Conservation (phyloP, 805 yeast species). For the Kodamaea leandrae region DNA sequence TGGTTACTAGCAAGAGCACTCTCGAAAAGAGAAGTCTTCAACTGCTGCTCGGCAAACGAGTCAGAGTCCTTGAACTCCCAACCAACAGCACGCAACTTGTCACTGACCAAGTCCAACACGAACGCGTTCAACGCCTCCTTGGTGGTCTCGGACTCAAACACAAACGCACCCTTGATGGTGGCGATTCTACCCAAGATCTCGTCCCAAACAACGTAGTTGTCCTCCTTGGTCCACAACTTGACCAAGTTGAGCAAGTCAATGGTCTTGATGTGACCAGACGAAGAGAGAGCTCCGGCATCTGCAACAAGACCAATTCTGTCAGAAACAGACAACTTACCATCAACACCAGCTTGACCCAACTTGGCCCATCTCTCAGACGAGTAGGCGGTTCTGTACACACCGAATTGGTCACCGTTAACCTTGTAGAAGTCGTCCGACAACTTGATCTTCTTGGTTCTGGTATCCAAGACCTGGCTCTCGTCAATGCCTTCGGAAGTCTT, state of each 20-base stretch:
- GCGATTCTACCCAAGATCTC: slow-evolving; percentile 51
- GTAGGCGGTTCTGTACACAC: slow-evolving; percentile 74
- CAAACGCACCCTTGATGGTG: slow-evolving; percentile 51
- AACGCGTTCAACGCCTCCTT: slow-evolving; percentile 51
- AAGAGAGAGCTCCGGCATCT: slow-evolving; percentile 71
- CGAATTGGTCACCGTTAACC: slow-evolving; percentile 70
- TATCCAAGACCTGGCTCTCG: slow-evolving; percentile 53
- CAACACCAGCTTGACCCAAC: slow-evolving; percentile 62
- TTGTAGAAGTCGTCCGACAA: slow-evolving; percentile 57
- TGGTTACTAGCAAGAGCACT: slow-evolving; percentile 57
- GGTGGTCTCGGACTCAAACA: slow-evolving; percentile 49
- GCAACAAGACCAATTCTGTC: slow-evolving; percentile 79
- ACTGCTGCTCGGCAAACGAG: slow-evolving; percentile 59
- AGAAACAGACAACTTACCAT: slow-evolving; percentile 63
- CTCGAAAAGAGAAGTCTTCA: slow-evolving; percentile 62
- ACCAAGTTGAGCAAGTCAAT: slow-evolving; percentile 58
- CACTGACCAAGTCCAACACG: slow-evolving; percentile 51
- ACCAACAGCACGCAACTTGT: slow-evolving; percentile 57
- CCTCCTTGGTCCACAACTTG: slow-evolving; percentile 57
- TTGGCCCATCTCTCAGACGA: slow-evolving; percentile 66
- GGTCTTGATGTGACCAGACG: slow-evolving; percentile 67
- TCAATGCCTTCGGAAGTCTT: slow-evolving; percentile 59
- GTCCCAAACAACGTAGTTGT: slow-evolving; percentile 67
- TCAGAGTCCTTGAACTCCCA: slow-evolving; percentile 59
- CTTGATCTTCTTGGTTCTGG: slow-evolving; percentile 39